Percentiles rank a stretch among this genome's conserved stretches.
These are phyloP conservation scores for Bipolaris cookei DNA, from an alignment of 2,329 filamentous ascomycete genomes.

Conservation along the genomic window DNA sequence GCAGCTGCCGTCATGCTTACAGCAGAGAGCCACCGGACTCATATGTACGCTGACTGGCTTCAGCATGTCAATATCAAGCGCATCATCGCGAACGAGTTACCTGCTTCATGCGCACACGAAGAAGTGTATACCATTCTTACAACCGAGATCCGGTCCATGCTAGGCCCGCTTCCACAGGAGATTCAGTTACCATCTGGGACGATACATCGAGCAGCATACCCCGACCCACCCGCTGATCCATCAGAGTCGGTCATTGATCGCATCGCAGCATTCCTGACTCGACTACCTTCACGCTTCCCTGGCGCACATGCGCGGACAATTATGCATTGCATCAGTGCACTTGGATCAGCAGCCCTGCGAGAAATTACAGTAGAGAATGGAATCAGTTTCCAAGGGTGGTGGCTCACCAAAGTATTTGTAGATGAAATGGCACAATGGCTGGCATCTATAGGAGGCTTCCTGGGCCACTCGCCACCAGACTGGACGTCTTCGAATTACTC, in stretches of 20 bases:
- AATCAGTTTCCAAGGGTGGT: constrained; percentile 87
- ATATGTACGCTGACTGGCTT: constrained; percentile 95
- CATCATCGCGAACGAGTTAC: constrained; percentile 63
- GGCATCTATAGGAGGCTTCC: constrained; percentile 87
- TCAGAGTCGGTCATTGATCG: constrained; percentile 70
- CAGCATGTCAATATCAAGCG: constrained; percentile 63
- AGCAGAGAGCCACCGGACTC: constrained; percentile 84
- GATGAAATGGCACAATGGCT: constrained; percentile 94
- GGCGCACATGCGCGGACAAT: constrained; percentile 75
- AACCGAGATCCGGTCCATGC: constrained; percentile 70
- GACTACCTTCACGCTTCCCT: constrained; percentile 73
- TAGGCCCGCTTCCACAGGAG: constrained; percentile 71
- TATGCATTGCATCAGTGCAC: constrained; percentile 75
- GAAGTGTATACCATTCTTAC: constrained; percentile 63
- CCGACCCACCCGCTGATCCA: constrained; percentile 34
- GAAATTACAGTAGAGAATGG: constrained; percentile 81
- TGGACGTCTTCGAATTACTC: constrained; percentile 36
- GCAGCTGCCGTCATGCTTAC: constrained; percentile 92
- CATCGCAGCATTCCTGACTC: constrained; percentile 75
- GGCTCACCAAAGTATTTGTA: constrained; percentile 93
- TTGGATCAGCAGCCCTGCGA: constrained; percentile 78
- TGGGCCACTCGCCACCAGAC: constrained; percentile 59
- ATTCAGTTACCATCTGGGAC: constrained; percentile 69
- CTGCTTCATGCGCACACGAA: constrained; percentile 58
- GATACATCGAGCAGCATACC: constrained; percentile 39